phyloP scores from a whole-genome alignment of 805 yeast genomes.

The Metschnikowia amazonensis region DNA sequence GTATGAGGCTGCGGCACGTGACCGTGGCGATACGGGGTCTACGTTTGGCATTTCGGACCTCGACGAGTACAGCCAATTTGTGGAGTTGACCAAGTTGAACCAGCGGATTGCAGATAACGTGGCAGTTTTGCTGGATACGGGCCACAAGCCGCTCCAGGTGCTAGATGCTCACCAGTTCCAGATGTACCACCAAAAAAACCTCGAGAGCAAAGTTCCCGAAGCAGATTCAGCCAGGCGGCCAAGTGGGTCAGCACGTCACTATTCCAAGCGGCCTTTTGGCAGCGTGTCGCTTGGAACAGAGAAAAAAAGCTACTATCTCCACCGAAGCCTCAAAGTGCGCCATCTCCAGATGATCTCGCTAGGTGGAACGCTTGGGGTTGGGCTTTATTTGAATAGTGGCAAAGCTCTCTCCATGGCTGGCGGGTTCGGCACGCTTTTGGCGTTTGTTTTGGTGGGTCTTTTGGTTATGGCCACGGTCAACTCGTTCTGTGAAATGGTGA shows the following conservation, averaged over 20 bases:
- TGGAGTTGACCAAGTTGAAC: slow-evolving; percentile 33
- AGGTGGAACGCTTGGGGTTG: slow-evolving; percentile 79
- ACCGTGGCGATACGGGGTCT: neutral
- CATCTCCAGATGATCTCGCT: slow-evolving; percentile 76
- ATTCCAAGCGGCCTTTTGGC: neutral
- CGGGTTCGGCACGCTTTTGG: slow-evolving; percentile 69
- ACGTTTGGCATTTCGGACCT: slow-evolving; percentile 29
- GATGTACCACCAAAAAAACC: slow-evolving; percentile 7
- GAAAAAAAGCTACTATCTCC: slow-evolving; percentile 28
- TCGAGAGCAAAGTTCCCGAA: neutral
- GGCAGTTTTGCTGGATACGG: slow-evolving; percentile 2
- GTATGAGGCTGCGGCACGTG: slow-evolving; percentile 11
- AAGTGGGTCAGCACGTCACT: neutral
- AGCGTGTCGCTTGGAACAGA: neutral
- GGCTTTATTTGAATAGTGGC: slow-evolving; percentile 65
- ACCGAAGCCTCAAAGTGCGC: slow-evolving; percentile 57
- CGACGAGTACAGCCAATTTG: slow-evolving; percentile 34
- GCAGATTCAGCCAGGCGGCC: neutral
- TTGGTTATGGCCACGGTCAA: slow-evolving; percentile 66
- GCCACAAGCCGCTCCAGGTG: slow-evolving; percentile 10
- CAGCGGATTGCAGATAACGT: slow-evolving; percentile 27
- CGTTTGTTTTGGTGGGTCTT: slow-evolving; percentile 60
- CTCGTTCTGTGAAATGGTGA: slow-evolving; percentile 78
- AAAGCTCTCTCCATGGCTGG: slow-evolving; percentile 73
- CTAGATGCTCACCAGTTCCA: slow-evolving; percentile 11